A percentile compares a stretch with the other conserved stretches of the same genome.
Conservation (phyloP, 2,329 filamentous ascomycete genomes). For the Pochonia chlamydosporia region DNA sequence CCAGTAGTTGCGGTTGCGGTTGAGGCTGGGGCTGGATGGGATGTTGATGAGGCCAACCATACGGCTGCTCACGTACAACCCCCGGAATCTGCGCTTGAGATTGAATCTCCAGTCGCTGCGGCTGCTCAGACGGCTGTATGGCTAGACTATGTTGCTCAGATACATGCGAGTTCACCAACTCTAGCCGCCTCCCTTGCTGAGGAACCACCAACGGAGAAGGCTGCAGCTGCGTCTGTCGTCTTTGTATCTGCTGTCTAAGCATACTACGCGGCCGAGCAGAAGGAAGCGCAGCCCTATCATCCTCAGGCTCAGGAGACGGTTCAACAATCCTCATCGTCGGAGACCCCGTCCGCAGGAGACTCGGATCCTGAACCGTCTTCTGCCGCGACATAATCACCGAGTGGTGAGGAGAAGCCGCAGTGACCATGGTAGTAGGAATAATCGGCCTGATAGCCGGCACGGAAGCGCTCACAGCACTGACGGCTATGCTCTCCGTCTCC, state of each 20-base stretch:
- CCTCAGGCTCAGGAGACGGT: conserved; percentile 25
- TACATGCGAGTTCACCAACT: too few relatives aligned
- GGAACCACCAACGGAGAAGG: conserved; percentile 6
- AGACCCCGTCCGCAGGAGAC: conserved; percentile 19
- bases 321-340: conserved; percentile 32
- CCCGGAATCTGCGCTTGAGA: background rate
- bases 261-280: conserved; percentile 5
- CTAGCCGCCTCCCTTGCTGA: too few relatives aligned
- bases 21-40: background rate
- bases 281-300: conserved; percentile 13
- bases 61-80: background rate
- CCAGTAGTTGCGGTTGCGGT: too few relatives aligned
- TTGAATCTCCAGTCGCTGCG: background rate
- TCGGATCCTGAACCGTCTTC: conserved; percentile 16
- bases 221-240: background rate
- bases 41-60: background rate
- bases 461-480: too few relatives aligned
- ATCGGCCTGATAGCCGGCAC: conserved; percentile 5
- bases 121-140: background rate
- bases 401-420: conserved; percentile 3
- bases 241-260: background rate
- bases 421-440: background rate
- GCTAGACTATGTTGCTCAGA: too few relatives aligned
- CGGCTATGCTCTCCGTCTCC: too few relatives aligned
- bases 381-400: too few relatives aligned